A percentile compares a stretch with the other conserved stretches of the same genome.
Evolutionary conservation across 2,329 filamentous ascomycete genomes (phyloP).

Genomic region (Calonectria honghensis): DNA sequence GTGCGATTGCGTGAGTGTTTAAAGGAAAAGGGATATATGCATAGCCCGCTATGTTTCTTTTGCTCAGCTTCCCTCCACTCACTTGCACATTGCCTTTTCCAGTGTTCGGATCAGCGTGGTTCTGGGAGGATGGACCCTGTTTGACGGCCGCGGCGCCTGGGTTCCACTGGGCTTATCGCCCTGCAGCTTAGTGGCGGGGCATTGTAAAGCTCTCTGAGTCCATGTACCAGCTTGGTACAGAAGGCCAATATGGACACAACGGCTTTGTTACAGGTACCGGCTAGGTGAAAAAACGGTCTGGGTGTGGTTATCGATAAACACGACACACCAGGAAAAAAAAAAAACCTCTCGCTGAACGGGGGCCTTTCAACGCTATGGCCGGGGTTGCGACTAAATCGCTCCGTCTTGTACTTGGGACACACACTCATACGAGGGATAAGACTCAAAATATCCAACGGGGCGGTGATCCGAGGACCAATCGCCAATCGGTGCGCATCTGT

Average conservation of each 20-base stretch:
- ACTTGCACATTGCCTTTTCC: constrained; percentile 25
- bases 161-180: constrained; percentile 39
- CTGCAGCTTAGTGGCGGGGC: constrained; percentile 34
- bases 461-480: constrained; percentile 34
- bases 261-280: constrained; percentile 17
- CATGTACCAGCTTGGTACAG: constrained; percentile 5
- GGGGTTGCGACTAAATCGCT: constrained; percentile 25
- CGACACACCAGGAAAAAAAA: not conserved
- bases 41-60: constrained; percentile 28
- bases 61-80: constrained; percentile 25
- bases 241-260: constrained; percentile 9
- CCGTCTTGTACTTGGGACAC: constrained; percentile 24
- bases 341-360: constrained; percentile 8
- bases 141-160: constrained; percentile 35
- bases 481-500: constrained; percentile 8
- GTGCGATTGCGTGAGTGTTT: constrained; percentile 32
- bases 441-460: constrained; percentile 31
- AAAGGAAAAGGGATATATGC: constrained; percentile 14
- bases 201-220: constrained; percentile 14
- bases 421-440: constrained; percentile 36
- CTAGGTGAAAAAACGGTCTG: constrained; percentile 6
- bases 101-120: constrained; percentile 15
- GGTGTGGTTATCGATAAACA: constrained; percentile 17
- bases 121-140: constrained; percentile 41
- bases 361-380: constrained; percentile 26